Base-by-base conservation (phyloP, 768 basidiomycete genomes). In the Mycena maculata region DNA sequence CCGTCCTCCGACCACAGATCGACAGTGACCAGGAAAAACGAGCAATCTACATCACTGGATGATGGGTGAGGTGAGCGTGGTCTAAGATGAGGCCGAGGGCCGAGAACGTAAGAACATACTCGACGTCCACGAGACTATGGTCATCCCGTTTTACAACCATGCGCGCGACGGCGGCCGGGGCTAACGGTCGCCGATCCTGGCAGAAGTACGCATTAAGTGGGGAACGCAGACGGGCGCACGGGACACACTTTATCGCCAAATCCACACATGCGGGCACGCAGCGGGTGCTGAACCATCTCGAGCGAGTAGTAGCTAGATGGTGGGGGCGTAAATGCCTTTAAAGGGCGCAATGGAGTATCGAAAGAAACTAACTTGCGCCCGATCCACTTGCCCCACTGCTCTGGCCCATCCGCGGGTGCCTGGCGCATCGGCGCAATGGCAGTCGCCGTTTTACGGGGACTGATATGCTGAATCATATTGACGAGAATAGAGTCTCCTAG, bases 201-300 rank as follows among this genome's bases (percentile, higher is more conserved):
- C 23, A 58, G 63, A 67, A 72, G 65, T 27, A 56, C 70, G 62
- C 59, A 65, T 71, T 41, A 68, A 64, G 45, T 42, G 52, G 70
- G 60, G 65, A 55, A 23, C 70, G 60, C 41, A 50, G 64, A 53
- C 28, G 70, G 67, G 71, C 69, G 60, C 54, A 53, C 25, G 56
- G 41, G 59, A 71, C 75, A 65, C 71, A 95, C 95, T 85, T 96
- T 97, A 84, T 98, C 95, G 48, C 96, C 96, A 78, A 97, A 96
- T 13, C 96, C 96, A 77, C 96, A 97, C 91, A 96, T 96, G 70
- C 96, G 88, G 53, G 96, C 96, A 45, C 96, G 88, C 50, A 93
- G 78, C 42, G 96, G 96, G 72, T 96, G 88, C 76, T 98, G 96
- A 4, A 93, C 86, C 72, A 96, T 87, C 70, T 94, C 90, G 44